A percentile compares a stretch with the other conserved stretches of the same genome.
These are phyloP conservation scores for Fraxinus platypoda DNA, from an alignment of 305 asterid genomes.

Conservation along the genomic window DNA sequence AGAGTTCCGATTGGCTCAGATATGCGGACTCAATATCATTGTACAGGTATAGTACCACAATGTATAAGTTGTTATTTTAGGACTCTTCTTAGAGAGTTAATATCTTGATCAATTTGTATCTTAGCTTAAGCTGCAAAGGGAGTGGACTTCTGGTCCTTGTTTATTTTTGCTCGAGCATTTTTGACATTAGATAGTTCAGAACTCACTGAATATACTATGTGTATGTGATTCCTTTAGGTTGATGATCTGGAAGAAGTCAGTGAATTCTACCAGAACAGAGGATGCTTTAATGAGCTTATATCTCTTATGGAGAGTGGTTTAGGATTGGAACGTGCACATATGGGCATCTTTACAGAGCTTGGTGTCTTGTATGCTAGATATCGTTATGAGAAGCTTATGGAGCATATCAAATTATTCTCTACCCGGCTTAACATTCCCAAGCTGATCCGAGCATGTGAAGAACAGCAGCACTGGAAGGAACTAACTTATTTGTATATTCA, in stretches of 20 bases:
- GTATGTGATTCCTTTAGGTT: slow-evolving; percentile 50
- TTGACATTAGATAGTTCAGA: background rate
- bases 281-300: slow-evolving; percentile 95
- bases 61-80: slow-evolving; percentile 33
- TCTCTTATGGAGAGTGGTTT: slow-evolving; percentile 99
- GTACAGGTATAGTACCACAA: slow-evolving; percentile 64
- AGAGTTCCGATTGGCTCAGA: slow-evolving; percentile 99
- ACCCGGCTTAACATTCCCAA: slow-evolving; percentile 97
- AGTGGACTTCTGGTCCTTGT: background rate
- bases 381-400: slow-evolving; percentile 99
- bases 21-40: slow-evolving; percentile 96
- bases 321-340: slow-evolving; percentile 99
- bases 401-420: slow-evolving; percentile 92
- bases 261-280: slow-evolving; percentile 93
- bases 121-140: background rate
- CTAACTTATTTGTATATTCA: slow-evolving; percentile 89
- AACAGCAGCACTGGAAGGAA: slow-evolving; percentile 99
- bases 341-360: slow-evolving; percentile 98
- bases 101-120: background rate
- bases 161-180: background rate
- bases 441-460: slow-evolving; percentile 98
- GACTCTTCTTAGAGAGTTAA: background rate
- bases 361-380: slow-evolving; percentile 99
- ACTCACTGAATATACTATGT: background rate
- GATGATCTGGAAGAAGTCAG: slow-evolving; percentile 99